These are phyloP conservation scores for Calonectria hongkongensis DNA, from an alignment of 2,329 filamentous ascomycete genomes.

Conservation along the genomic window DNA sequence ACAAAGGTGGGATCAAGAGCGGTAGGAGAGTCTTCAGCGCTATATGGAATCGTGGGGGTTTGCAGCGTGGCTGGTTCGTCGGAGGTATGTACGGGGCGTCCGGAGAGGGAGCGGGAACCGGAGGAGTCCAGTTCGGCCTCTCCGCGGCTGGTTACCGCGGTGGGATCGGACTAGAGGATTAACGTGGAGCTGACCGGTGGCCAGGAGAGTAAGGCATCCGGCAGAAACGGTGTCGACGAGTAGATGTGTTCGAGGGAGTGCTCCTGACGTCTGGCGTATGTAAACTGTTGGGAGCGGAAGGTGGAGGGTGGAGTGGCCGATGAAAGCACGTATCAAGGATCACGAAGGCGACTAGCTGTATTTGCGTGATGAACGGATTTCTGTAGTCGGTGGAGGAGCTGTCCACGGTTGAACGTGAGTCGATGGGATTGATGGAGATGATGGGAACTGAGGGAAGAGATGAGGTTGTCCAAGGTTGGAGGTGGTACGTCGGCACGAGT, in stretches of 20 bases:
- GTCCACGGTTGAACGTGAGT: conserved; percentile 6
- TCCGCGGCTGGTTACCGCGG: conserved; percentile 64
- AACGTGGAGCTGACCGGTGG: conserved; percentile 50
- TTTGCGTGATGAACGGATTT: conserved; percentile 37
- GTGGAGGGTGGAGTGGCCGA: conserved; percentile 48
- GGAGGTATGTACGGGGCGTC: conserved; percentile 67
- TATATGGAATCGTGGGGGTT: conserved; percentile 68
- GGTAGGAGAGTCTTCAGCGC: conserved; percentile 66
- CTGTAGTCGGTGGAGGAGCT: background rate
- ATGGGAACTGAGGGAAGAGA: conserved; percentile 37
- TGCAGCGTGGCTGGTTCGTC: conserved; percentile 79
- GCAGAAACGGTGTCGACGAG: conserved; percentile 16
- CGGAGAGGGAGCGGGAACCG: conserved; percentile 58
- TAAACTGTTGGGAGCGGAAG: conserved; percentile 47
- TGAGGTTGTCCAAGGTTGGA: conserved; percentile 34
- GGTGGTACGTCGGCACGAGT: conserved; percentile 39
- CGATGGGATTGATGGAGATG: conserved; percentile 34
- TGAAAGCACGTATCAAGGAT: conserved; percentile 34
- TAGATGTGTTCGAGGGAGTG: conserved; percentile 25
- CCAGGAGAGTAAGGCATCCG: conserved; percentile 48
- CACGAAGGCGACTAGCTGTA: conserved; percentile 32
- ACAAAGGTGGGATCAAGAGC: conserved; percentile 35
- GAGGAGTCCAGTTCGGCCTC: conserved; percentile 65
- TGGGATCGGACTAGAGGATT: conserved; percentile 46
- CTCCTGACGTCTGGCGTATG: conserved; percentile 36